phyloP scores from a whole-genome alignment of 495 filamentous ascomycete genomes.

The Pyrenula aspistea region DNA sequence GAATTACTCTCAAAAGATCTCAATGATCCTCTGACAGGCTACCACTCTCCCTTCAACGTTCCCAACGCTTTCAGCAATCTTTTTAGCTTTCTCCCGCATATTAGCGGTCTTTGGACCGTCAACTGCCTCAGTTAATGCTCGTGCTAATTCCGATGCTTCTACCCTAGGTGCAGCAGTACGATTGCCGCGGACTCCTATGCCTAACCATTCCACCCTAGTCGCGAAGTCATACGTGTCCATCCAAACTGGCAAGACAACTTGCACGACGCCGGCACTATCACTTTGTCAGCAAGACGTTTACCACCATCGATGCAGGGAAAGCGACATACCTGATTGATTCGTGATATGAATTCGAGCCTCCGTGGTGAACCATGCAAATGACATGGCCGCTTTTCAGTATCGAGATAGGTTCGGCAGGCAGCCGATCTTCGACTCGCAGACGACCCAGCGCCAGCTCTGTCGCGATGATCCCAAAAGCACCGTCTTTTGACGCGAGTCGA shows the following conservation, averaged over 20 bases:
- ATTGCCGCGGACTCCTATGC: slow-evolving; percentile 36
- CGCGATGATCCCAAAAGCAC: neutral
- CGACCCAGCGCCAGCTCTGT: slow-evolving; percentile 10
- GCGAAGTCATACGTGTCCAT: slow-evolving; percentile 38
- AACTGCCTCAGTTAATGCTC: slow-evolving; percentile 10
- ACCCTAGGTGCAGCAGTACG: slow-evolving; percentile 8
- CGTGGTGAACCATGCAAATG: slow-evolving; percentile 29
- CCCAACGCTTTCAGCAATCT: slow-evolving; percentile 6
- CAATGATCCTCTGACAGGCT: slow-evolving; percentile 15
- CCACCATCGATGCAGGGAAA: neutral
- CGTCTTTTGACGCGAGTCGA: neutral
- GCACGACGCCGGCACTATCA: slow-evolving; percentile 32
- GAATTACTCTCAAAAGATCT: slow-evolving; percentile 1
- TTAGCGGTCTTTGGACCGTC: slow-evolving; percentile 2
- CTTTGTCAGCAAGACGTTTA: neutral
- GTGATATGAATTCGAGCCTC: slow-evolving; percentile 30
- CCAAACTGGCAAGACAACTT: slow-evolving; percentile 38
- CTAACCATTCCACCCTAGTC: slow-evolving; percentile 31
- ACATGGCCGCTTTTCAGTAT: slow-evolving; percentile 23
- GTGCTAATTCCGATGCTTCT: slow-evolving; percentile 9
- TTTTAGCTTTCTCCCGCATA: slow-evolving; percentile 7
- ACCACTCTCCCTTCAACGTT: slow-evolving; percentile 11
- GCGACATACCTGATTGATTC: slow-evolving; percentile 24
- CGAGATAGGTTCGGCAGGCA: slow-evolving; percentile 22
- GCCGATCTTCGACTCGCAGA: slow-evolving; percentile 21